Evolutionary conservation across 805 yeast species (phyloP), one percentile per base, ranked within the genome.

Genomic region (Lachancea waltii): DNA sequence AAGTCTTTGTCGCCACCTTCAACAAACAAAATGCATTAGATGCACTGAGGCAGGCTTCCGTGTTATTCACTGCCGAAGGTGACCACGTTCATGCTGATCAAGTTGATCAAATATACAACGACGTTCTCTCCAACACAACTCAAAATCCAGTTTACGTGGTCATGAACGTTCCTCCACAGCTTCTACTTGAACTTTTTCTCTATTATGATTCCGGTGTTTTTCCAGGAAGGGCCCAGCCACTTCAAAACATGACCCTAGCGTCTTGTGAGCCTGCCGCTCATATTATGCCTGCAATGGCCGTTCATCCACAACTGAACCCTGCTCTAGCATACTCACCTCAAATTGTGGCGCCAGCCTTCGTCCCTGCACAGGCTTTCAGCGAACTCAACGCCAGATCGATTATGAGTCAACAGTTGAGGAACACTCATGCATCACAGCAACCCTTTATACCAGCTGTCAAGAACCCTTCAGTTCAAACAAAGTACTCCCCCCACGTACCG

Each of bases 1-100:
- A 54, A 30, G 54, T 50, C 5, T 50, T 53, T 25, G 42, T 47
- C 7, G 46, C 48, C 4, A 42, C 51, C 7, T 40, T 38, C 19
- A 46, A 51, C 26, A 28, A 48, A 6, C 42, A 43, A 13, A 44
- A 42, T 24, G 53, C 58, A 1, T 32, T 46, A 8, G 50, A 48
- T 17, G 52, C 59, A 5, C 24, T 49, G n/a, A 35, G 37, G 20
- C 46, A 50, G 22, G 41, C 51, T 4, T 40, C 47, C 4, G 43
- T 42, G 17, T 29, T 51, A 9, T 48, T 48, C 33, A 42, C 43
- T 10, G 30, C 42, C 17, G 53, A 46, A 25, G 43, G 45, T 18
- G 43, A 40, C 24, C 16, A 33, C 11, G 30, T 36, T 16, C 42
- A 38, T 20, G 38, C 46, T 2, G 29, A 36, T 10, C 38, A 40